Evolutionary conservation across 2,329 filamentous ascomycete genomes (phyloP).

Genomic region (Emericellopsis cladophorae): DNA sequence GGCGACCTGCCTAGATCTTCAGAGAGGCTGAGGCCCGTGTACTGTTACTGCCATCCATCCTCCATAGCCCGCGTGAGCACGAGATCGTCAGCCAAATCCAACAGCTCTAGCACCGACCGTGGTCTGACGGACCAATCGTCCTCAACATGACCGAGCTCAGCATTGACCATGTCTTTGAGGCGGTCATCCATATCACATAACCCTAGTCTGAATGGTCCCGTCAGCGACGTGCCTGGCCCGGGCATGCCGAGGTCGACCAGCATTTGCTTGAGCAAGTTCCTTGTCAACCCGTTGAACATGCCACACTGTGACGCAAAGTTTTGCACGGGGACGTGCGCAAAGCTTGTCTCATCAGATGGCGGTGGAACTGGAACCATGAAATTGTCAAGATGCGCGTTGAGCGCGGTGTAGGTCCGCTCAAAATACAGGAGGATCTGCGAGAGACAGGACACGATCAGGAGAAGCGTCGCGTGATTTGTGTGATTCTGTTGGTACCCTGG

Average conservation of each 20-base stretch:
- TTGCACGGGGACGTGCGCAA: conserved; percentile 10
- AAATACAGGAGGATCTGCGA: conserved; percentile 12
- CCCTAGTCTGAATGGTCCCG: conserved; percentile 7
- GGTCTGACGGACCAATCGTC: background rate
- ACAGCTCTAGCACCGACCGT: background rate
- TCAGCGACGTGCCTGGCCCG: conserved; percentile 12
- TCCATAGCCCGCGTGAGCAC: no score
- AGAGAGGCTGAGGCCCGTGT: no score
- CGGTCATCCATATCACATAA: conserved; percentile 1
- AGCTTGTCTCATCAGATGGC: conserved; percentile 4
- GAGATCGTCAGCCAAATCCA: no score
- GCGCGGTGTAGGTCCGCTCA: conserved; percentile 10
- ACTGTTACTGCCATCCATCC: no score
- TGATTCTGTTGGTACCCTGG: background rate
- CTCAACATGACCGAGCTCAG: conserved; percentile 9
- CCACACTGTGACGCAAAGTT: conserved; percentile 13
- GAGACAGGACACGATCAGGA: conserved; percentile 16
- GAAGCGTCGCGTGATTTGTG: conserved; percentile 10
- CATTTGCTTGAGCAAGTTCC: conserved; percentile 11
- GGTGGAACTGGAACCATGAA: background rate
- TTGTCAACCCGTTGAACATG: conserved; percentile 13
- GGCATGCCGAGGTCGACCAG: conserved; percentile 14
- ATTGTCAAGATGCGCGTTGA: conserved; percentile 6
- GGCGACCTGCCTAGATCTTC: no score
- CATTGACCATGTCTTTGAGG: conserved; percentile 11